These are phyloP conservation scores for Syzygium grande DNA, from an alignment of 345 rosid species.

Conservation along the genomic window DNA sequence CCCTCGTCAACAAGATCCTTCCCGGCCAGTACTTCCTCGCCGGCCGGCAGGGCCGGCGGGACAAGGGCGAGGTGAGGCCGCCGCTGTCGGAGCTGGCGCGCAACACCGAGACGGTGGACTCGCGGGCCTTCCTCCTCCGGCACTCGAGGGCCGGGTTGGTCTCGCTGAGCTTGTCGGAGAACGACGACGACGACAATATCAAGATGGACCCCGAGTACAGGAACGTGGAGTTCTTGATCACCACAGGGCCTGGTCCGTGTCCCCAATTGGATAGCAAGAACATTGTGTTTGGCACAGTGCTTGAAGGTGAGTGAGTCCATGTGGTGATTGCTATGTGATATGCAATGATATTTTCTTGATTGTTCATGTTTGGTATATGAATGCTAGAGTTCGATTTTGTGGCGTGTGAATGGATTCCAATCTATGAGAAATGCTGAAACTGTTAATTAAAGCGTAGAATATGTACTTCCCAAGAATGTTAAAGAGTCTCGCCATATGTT, in stretches of 20 bases:
- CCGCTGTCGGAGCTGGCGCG: slow-evolving; percentile 29
- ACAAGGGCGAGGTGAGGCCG: slow-evolving; percentile 44
- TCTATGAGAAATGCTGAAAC: not conserved
- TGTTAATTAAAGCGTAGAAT: not conserved
- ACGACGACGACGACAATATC: slow-evolving; percentile 71
- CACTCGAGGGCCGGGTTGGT: slow-evolving; percentile 65
- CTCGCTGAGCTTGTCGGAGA: slow-evolving; percentile 74
- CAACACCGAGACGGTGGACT: slow-evolving; percentile 61
- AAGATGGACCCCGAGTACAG: slow-evolving; percentile 67
- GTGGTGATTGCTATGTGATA: not conserved
- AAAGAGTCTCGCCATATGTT: not conserved
- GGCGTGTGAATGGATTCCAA: not conserved
- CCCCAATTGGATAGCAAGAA: slow-evolving; percentile 68
- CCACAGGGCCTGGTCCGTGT: slow-evolving; percentile 86
- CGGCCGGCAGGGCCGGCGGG: slow-evolving; percentile 65
- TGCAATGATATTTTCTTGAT: not conserved
- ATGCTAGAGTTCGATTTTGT: not conserved
- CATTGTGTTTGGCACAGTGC: slow-evolving; percentile 88
- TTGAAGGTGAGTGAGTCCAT: slow-evolving; percentile 45
- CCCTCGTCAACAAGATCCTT: slow-evolving; percentile 68
- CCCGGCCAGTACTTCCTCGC: slow-evolving; percentile 76
- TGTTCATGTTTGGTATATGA: not conserved
- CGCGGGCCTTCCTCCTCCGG: slow-evolving; percentile 50
- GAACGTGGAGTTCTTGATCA: slow-evolving; percentile 85
- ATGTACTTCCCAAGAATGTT: too few relatives aligned